Evolutionary conservation across 768 basidiomycete genomes (phyloP), one percentile per base, ranked within the genome.

Genomic region (Lentinula sp.): DNA sequence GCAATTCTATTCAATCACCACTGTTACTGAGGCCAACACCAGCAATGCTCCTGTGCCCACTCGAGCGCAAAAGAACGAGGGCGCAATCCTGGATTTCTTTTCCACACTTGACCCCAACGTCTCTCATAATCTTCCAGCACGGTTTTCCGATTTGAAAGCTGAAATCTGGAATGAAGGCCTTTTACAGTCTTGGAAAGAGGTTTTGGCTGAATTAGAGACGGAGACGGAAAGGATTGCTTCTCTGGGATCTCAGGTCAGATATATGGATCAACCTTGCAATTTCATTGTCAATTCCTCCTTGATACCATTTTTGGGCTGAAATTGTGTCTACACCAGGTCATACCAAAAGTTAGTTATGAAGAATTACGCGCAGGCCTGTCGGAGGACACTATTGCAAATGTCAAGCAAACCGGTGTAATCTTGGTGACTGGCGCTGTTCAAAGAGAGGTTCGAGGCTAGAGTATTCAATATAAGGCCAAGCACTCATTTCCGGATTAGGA

Each of bases 131-230:
- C 78, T 90, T 4, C 87, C 87, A 0, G 66, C 73, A 7, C 79
- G 88, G 0, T 91, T 90, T 62, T 65, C 77, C 0, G 77, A 79
- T 6, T 70, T 92, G 28, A 92, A 93, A 74, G 79, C 77, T 61
- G 68, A 71, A 32, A 62, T 90, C 0, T 81, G 80, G 71, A 71
- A 63, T 8, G 81, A 84, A 9, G 65, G 62, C 2, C 69, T 89
- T 9, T 63, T 73, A 6, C 70, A 80, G 62, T 78, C 79, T 49
- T 90, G 88, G 87, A 74, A 73, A 46, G 75, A 81, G 37, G 79
- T 90, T 0, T 67, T 88, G 6, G 63, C 63, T 0, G 83, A 81
- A 52, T 74, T 89, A 9, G 75, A 81, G 62, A 62, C 56, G 4
- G 77, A 74, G 2, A 77, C 81, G 0, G 74, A 78, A 39, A 78